Conservation (phyloP, 352 stramenopile genomes). For the Hyaloperonospora brassicae region DNA sequence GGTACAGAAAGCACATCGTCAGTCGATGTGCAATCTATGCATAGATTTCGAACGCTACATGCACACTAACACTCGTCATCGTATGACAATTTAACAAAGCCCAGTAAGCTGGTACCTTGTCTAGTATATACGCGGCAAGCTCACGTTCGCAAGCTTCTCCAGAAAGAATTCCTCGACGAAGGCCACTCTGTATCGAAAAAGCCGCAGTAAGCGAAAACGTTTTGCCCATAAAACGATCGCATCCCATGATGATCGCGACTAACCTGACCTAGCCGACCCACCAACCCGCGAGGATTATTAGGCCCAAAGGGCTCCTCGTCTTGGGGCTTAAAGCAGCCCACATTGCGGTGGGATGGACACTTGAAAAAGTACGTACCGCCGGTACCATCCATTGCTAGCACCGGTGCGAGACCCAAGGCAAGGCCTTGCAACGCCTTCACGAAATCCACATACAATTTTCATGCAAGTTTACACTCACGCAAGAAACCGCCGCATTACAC, state of each 20-base stretch:
- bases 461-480: conserved; percentile 3
- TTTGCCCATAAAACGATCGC: not conserved
- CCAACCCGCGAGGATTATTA: conserved; percentile 94
- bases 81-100: not conserved
- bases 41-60: not conserved
- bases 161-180: conserved; percentile 90
- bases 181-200: conserved; percentile 35
- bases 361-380: conserved; percentile 98
- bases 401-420: conserved; percentile 86
- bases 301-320: conserved; percentile 97
- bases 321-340: conserved; percentile 96
- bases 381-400: conserved; percentile 91
- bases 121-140: conserved; percentile 95
- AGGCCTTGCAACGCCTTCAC: conserved; percentile 82
- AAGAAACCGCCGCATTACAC: not conserved
- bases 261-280: conserved; percentile 68
- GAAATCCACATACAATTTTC: not conserved
- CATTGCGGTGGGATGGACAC: conserved; percentile 88
- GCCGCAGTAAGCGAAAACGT: not conserved
- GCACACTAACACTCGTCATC: not conserved
- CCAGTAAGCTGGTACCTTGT: conserved; percentile 47
- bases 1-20: conserved; percentile 24
- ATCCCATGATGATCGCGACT: conserved; percentile 1
- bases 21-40: not conserved
- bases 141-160: conserved; percentile 96